Evolutionary conservation across 2,329 filamentous ascomycete species (phyloP).

Genomic region (Trichoderma arundinaceum): DNA sequence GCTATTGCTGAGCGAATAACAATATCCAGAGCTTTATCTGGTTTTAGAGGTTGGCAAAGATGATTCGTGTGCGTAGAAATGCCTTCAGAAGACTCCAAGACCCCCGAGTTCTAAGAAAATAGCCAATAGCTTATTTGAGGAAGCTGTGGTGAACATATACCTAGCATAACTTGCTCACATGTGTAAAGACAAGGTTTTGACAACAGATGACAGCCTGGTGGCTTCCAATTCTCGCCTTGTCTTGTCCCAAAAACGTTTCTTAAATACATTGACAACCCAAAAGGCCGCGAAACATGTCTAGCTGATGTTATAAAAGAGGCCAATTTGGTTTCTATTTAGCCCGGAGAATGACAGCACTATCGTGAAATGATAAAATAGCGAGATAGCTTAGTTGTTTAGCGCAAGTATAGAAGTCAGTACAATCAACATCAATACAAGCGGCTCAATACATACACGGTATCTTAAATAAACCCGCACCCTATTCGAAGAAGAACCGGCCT

Average conservation of each 20-base stretch:
- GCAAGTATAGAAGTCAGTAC: neutral
- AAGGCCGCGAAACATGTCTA: neutral
- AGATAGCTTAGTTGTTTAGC: neutral
- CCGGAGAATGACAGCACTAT: neutral
- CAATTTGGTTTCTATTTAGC: neutral
- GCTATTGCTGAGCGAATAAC: neutral
- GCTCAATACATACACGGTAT: no score
- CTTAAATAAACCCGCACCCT: neutral
- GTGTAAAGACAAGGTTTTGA: neutral
- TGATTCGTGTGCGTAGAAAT: neutral
- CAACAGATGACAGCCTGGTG: neutral
- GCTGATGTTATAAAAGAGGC: neutral
- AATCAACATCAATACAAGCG: neutral
- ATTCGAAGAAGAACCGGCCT: neutral
- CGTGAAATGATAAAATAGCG: neutral
- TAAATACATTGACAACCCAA: neutral
- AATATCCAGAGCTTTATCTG: neutral
- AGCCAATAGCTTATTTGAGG: neutral
- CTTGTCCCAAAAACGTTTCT: neutral
- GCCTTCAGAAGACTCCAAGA: neutral
- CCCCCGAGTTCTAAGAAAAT: neutral
- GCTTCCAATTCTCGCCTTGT: neutral
- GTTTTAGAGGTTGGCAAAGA: neutral
- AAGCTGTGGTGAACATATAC: neutral
- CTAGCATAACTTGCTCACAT: neutral